These are phyloP conservation scores for Zygosaccharomyces bailii DNA, from an alignment of 805 yeast genomes.

Conservation along the genomic window DNA sequence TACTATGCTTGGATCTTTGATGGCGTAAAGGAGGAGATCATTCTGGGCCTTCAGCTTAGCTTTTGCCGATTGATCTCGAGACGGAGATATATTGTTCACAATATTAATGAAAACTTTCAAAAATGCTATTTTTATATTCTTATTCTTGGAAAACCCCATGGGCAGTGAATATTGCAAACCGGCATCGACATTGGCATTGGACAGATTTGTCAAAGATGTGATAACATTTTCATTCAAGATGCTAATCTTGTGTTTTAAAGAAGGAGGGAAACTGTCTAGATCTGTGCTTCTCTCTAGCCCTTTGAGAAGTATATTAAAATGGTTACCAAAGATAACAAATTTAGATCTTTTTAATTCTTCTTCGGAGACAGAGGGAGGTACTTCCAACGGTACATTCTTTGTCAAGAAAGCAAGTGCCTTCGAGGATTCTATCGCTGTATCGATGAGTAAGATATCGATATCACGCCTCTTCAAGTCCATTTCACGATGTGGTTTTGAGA, in stretches of 20 bases:
- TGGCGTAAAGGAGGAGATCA: conserved; percentile 30
- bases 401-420: conserved; percentile 54
- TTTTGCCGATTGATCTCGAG: conserved; percentile 30
- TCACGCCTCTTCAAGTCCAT: conserved; percentile 41
- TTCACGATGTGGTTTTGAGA: conserved; percentile 35
- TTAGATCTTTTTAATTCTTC: conserved; percentile 52
- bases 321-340: conserved; percentile 63
- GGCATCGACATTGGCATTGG: conserved; percentile 70
- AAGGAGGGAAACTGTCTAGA: conserved; percentile 36
- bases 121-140: conserved; percentile 64
- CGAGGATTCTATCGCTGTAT: conserved; percentile 63
- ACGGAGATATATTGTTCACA: conserved; percentile 37
- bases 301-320: conserved; percentile 56
- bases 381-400: conserved; percentile 55
- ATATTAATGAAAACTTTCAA: conserved; percentile 74
- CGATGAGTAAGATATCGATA: conserved; percentile 48
- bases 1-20: conserved; percentile 43
- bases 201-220: conserved; percentile 60
- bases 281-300: conserved; percentile 41
- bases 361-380: conserved; percentile 53
- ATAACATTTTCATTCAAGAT: conserved; percentile 61
- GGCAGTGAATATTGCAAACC: conserved; percentile 76
- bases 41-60: conserved; percentile 27
- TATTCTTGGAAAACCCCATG: conserved; percentile 69
- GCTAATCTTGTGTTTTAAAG: conserved; percentile 51